Conservation (phyloP, 768 basidiomycete genomes). For the Pleurotus pulmonarius region DNA sequence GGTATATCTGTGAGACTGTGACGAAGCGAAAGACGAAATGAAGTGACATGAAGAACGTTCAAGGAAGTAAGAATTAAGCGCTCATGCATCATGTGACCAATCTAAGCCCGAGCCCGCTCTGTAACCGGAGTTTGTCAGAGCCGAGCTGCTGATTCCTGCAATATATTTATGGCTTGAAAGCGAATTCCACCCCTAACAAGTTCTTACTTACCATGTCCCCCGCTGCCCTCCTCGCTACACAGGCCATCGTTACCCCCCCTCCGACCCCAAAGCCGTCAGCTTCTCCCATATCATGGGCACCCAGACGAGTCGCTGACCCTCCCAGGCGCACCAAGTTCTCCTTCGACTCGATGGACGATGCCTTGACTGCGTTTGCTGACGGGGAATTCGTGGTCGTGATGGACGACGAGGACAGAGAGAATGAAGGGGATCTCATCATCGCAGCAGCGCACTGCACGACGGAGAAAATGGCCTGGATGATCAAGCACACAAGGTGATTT, state of each 20-base stretch:
- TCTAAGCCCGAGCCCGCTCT: background rate
- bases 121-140: slow-evolving; percentile 2
- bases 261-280: slow-evolving; percentile 16
- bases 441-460: slow-evolving; percentile 82
- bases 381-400: slow-evolving; percentile 96
- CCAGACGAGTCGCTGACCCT: slow-evolving; percentile 24
- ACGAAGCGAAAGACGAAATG: background rate
- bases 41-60: background rate
- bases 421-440: slow-evolving; percentile 95
- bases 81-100: background rate
- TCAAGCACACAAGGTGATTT: slow-evolving; percentile 87
- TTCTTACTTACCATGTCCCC: slow-evolving; percentile 6
- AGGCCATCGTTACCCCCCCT: slow-evolving; percentile 1
- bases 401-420: slow-evolving; percentile 95
- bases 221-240: background rate
- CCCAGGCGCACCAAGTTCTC: slow-evolving; percentile 41
- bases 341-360: slow-evolving; percentile 81
- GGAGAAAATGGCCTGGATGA: slow-evolving; percentile 99
- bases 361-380: slow-evolving; percentile 66
- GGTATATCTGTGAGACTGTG: background rate
- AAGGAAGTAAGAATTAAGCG: background rate
- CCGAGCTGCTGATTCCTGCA: slow-evolving; percentile 1
- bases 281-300: slow-evolving; percentile 25
- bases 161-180: too few species aligned
- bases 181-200: background rate